Conservation (phyloP, 257 asterid species). For the Schizonepeta tenuifolia region DNA sequence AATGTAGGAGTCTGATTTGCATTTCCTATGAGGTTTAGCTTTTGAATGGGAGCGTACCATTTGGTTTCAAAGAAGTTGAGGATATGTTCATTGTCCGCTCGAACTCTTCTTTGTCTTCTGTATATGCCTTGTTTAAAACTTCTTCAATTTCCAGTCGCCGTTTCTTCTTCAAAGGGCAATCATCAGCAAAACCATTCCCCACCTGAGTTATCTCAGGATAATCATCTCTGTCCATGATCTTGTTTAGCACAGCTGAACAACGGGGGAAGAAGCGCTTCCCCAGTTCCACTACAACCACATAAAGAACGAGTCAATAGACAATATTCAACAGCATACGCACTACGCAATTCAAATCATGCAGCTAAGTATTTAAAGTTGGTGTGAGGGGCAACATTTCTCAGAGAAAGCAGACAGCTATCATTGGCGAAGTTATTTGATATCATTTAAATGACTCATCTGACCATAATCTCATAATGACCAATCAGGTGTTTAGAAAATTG, state of each 20-base stretch:
- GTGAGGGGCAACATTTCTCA: neutral
- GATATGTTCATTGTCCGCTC: constrained; percentile 51
- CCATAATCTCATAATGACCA: neutral
- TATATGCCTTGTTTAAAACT: constrained; percentile 70
- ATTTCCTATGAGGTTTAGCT: constrained; percentile 22
- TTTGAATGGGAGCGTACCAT: constrained; percentile 44
- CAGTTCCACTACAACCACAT: constrained; percentile 72
- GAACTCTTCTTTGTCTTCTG: constrained; percentile 83
- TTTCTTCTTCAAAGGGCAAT: constrained; percentile 70
- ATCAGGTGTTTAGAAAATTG: neutral
- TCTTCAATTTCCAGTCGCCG: constrained; percentile 76
- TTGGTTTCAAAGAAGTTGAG: constrained; percentile 58
- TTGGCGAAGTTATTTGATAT: neutral
- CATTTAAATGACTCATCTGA: neutral
- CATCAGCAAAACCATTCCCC: constrained; percentile 54
- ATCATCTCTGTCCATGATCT: constrained; percentile 88
- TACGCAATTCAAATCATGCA: neutral
- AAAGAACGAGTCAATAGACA: constrained; percentile 2
- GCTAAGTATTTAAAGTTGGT: neutral
- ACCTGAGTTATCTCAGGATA: constrained; percentile 69
- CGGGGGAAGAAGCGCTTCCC: constrained; percentile 98
- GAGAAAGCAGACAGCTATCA: neutral
- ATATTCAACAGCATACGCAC: neutral
- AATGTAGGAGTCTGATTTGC: neutral
- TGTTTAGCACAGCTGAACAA: constrained; percentile 78